Evolutionary conservation across 306 rosid species (phyloP), one percentile per base, ranked within the genome.

Genomic region (Elaeagnus macrophylla): DNA sequence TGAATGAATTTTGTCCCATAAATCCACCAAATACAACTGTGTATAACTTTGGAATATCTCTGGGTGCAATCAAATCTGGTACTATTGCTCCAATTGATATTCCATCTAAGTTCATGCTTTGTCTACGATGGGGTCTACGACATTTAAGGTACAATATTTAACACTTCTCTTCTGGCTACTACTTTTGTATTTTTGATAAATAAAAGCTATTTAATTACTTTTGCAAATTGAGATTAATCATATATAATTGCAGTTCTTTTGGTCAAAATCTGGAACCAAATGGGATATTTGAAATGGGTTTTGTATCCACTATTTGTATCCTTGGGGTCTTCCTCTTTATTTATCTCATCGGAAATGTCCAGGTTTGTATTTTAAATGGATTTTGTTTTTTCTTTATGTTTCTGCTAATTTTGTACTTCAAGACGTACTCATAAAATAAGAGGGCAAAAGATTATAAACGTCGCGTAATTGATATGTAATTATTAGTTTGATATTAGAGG

Each of bases 91-190:
- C 39, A 0, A 20, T 13, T 37, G 39, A 25, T 8, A 42, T 20
- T 43, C 52, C 40, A 13, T 10, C 20, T 0, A 43, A 44, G 51
- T 57, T 17, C n/a, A 12, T 57, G 10, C 48, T 12, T 11, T 57
- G 51, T 11, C 44, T 42, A 10, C 44, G 51, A 18, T 57, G 62
- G 62, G 62, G 51, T 13, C 62, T 57, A 20, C 51, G 13, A 44
- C 25, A 57, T 44, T 13, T 57, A 12, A 52, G 56, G 49, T 44
- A 51, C n/a, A 11, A 7, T 40, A 25, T 25, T 25, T 25, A 25
- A 25, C 5, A 5, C 32, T 25, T 25, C 32, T 25, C 4, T 25
- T 25, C 32, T 25, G 4, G 32, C 32, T 25, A 25, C 32, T 25
- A 25, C 32, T 25, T 25, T 25, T 25, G 32, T 25, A 25, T 25